These are phyloP conservation scores for Neoboletus brunneissimus DNA, from an alignment of 768 basidiomycete genomes.

Conservation along the genomic window DNA sequence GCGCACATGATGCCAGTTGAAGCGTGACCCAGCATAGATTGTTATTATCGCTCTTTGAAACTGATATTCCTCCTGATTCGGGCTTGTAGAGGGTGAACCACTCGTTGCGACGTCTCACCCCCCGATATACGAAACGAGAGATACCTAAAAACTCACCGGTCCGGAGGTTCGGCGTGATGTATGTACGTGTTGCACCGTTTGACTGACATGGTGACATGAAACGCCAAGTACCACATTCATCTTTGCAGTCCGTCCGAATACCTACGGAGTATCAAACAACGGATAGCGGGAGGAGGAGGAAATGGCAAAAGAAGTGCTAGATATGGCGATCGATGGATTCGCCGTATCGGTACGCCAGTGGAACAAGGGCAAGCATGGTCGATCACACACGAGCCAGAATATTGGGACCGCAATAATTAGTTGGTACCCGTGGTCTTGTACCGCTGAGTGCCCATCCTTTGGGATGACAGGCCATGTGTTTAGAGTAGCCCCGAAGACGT, in stretches of 20 bases:
- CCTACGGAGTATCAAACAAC: background rate
- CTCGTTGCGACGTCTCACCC: background rate
- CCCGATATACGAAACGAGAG: background rate
- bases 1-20: background rate
- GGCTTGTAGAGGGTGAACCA: background rate
- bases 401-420: background rate
- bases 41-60: background rate
- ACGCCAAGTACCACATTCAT: background rate
- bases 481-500: background rate
- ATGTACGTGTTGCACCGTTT: background rate
- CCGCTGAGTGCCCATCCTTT: background rate
- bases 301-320: background rate
- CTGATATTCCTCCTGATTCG: background rate
- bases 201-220: background rate
- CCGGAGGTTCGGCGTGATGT: background rate
- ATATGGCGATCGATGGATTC: background rate
- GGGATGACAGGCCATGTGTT: background rate
- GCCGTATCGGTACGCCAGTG: background rate
- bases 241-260: background rate
- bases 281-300: background rate
- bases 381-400: background rate
- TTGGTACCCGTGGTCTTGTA: background rate
- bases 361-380: background rate
- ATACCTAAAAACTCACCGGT: background rate
- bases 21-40: background rate